These are phyloP conservation scores for Eucommia ulmoides DNA, from an alignment of 257 asterid genomes.

Conservation along the genomic window DNA sequence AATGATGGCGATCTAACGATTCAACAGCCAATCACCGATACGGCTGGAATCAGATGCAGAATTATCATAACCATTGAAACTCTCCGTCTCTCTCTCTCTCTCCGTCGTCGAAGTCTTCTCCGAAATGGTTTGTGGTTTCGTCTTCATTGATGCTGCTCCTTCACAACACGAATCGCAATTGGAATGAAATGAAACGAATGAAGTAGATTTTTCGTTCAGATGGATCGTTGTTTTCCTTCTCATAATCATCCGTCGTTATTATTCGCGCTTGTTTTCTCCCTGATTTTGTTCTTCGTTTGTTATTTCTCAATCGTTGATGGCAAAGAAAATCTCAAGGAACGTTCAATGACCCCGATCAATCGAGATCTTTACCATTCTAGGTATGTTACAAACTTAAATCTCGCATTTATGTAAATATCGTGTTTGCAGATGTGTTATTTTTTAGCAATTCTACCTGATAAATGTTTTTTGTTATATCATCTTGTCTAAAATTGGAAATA, in stretches of 20 bases:
- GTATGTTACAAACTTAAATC: too few species aligned
- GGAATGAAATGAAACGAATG: background rate
- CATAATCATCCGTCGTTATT: slow-evolving; percentile 1
- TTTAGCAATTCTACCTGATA: background rate
- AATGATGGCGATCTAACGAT: too few species aligned
- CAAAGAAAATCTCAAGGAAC: slow-evolving; percentile 25
- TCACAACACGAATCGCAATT: background rate
- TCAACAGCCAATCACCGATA: too few species aligned
- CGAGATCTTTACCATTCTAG: slow-evolving; percentile 89
- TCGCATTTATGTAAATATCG: too few species aligned
- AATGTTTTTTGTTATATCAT: background rate
- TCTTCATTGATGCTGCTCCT: too few species aligned
- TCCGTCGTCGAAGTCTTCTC: background rate
- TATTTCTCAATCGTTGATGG: slow-evolving; percentile 26
- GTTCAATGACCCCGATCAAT: slow-evolving; percentile 58
- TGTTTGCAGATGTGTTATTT: background rate
- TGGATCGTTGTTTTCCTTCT: background rate
- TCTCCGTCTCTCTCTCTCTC: background rate
- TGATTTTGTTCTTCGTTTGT: slow-evolving; percentile 8
- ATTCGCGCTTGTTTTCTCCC: slow-evolving; percentile 8
- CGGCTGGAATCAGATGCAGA: background rate
- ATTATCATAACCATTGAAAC: background rate
- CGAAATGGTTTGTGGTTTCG: too few species aligned
- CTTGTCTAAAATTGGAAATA: background rate
- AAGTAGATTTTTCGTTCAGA: background rate